A percentile compares a stretch with the other conserved stretches of the same genome.
Conservation (phyloP, 331 rosid species). For the Prunus yedoensis region DNA sequence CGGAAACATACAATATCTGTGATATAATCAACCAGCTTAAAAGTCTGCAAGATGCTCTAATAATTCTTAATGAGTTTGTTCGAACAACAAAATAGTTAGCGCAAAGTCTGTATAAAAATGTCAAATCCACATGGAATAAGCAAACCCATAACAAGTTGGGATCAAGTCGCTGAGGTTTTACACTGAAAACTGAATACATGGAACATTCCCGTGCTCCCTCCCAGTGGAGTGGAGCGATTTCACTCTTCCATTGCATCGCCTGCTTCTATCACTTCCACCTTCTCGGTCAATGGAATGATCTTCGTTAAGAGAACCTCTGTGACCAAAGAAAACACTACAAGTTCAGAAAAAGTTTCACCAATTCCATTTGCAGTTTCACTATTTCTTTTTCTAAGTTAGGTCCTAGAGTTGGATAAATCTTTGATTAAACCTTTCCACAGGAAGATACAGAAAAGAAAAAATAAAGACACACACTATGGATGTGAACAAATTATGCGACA, state of each 20-base stretch:
- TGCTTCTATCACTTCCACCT: slow-evolving; percentile 62
- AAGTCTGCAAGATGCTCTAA: background rate
- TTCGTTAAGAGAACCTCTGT: slow-evolving; percentile 84
- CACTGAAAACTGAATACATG: background rate
- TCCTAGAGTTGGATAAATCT: background rate
- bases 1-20: background rate
- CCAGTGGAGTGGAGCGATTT: background rate
- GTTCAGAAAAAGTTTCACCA: slow-evolving; percentile 2
- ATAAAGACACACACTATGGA: background rate
- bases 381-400: background rate
- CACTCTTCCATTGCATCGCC: slow-evolving; percentile 96
- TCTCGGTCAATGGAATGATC: slow-evolving; percentile 72
- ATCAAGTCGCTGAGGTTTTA: background rate
- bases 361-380: background rate
- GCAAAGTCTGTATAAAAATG: background rate
- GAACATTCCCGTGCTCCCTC: background rate
- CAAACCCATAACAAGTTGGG: background rate
- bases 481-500: background rate
- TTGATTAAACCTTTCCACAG: background rate
- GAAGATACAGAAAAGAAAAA: background rate
- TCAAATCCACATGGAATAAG: background rate
- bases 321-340: slow-evolving; percentile 18
- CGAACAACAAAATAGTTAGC: background rate
- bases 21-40: background rate
- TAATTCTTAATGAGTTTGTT: background rate